These are phyloP conservation scores for Trypanosoma congolense DNA, from an alignment of 208 protist genomes.

Conservation along the genomic window DNA sequence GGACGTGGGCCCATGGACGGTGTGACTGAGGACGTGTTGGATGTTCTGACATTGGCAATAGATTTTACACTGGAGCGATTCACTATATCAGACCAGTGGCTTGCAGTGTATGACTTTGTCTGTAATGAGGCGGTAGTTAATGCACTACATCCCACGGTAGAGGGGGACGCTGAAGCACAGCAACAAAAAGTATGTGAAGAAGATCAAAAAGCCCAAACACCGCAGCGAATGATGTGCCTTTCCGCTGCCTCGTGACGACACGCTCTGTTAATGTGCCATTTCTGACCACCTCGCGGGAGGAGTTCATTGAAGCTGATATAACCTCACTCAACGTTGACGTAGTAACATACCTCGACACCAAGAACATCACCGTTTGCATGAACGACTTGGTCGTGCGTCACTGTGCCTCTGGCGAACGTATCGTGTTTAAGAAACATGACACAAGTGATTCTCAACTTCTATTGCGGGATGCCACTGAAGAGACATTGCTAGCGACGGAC, in stretches of 20 bases:
- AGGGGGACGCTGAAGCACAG: neutral
- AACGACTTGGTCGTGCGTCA: conserved; percentile 58
- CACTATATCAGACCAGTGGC: conserved; percentile 82
- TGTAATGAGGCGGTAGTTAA: conserved; percentile 62
- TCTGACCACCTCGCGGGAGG: conserved; percentile 44
- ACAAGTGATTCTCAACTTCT: neutral
- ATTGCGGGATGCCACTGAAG: neutral
- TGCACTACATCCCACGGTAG: conserved; percentile 26
- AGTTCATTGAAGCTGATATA: conserved; percentile 64
- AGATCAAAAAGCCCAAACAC: neutral
- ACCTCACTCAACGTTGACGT: conserved; percentile 60
- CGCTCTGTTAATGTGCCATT: conserved; percentile 71
- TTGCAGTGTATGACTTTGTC: conserved; percentile 69
- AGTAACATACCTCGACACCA: conserved; percentile 28
- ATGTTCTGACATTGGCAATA: conserved; percentile 46
- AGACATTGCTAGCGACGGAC: neutral
- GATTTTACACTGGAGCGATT: conserved; percentile 82
- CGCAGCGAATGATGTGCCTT: conserved; percentile 15
- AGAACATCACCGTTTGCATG: conserved; percentile 53
- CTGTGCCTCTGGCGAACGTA: conserved; percentile 41
- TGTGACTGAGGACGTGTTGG: conserved; percentile 23
- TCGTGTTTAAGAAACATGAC: conserved; percentile 40
- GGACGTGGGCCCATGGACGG: neutral
- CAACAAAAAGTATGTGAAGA: neutral
- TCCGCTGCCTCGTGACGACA: conserved; percentile 62